A percentile compares a stretch with the other conserved stretches of the same genome.
Conservation (phyloP, 164 flowering plant species). For the Euptelea pleiosperma region DNA sequence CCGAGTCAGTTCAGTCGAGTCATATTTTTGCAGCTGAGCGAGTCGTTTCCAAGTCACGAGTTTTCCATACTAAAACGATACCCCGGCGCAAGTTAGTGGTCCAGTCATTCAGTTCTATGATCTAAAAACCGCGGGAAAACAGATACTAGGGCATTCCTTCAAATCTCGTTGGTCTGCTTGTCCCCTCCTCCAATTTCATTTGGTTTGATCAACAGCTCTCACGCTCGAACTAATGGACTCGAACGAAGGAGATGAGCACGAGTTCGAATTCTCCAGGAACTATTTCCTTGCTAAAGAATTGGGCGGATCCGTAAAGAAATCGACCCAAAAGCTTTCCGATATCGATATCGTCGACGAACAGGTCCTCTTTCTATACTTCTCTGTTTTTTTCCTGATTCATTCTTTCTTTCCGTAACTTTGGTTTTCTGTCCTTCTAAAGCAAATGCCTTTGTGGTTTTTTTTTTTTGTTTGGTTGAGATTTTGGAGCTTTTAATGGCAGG, state of each 20-base stretch:
- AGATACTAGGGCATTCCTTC: too few relatives aligned
- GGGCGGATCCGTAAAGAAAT: conserved; percentile 70
- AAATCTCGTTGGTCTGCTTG: too few relatives aligned
- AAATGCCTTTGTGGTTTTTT: background rate
- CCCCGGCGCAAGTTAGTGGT: too few relatives aligned
- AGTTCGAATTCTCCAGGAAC: conserved; percentile 85
- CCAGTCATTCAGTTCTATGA: too few relatives aligned
- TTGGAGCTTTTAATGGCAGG: conserved; percentile 38
- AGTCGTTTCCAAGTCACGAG: too few relatives aligned
- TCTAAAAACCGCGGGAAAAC: too few relatives aligned
- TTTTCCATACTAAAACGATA: too few relatives aligned
- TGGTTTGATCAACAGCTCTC: too few relatives aligned
- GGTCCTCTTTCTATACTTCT: conserved; percentile 33
- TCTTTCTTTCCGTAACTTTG: background rate
- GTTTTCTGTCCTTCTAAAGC: background rate
- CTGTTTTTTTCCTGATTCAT: background rate
- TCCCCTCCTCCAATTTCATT: too few relatives aligned
- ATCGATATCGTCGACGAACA: conserved; percentile 76
- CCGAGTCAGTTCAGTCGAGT: too few relatives aligned
- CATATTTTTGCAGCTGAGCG: too few relatives aligned
- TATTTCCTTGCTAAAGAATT: conserved; percentile 78
- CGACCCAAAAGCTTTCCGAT: conserved; percentile 65
- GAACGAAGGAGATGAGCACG: conserved; percentile 60
- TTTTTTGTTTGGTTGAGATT: background rate
- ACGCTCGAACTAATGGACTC: conserved; percentile 36